Evolutionary conservation across 805 yeast genomes (phyloP).

Genomic region (Candida saitoana): DNA sequence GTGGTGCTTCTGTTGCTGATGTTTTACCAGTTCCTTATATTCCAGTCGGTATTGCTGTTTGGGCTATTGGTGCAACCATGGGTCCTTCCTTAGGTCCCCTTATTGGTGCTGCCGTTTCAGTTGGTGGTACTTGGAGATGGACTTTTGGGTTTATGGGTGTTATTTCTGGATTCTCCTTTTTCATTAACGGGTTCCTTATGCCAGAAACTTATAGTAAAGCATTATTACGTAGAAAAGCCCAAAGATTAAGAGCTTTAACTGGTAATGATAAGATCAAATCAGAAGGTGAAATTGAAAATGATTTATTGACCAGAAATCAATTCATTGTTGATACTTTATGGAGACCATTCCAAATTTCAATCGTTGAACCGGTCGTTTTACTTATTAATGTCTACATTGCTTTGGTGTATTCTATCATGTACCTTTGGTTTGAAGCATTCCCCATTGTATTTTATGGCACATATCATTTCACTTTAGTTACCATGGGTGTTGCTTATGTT

Average conservation of each 20-base stretch:
- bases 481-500: conserved; percentile 45
- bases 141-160: conserved; percentile 50
- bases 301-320: conserved; percentile 15
- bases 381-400: conserved; percentile 50
- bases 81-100: conserved; percentile 58
- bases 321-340: conserved; percentile 31
- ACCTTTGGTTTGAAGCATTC: conserved; percentile 49
- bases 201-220: conserved; percentile 48
- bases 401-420: conserved; percentile 49
- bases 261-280: conserved; percentile 44
- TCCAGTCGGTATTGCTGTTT: conserved; percentile 45
- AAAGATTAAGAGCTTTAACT: conserved; percentile 43
- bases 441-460: conserved; percentile 49
- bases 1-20: conserved; percentile 55
- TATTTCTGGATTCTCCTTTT: conserved; percentile 33
- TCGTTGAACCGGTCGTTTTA: conserved; percentile 55
- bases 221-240: conserved; percentile 45
- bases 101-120: conserved; percentile 53
- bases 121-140: conserved; percentile 43
- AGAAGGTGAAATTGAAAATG: conserved; percentile 32
- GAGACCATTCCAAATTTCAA: conserved; percentile 48
- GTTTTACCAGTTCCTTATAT: conserved; percentile 36
- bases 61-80: conserved; percentile 51
- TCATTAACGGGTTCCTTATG: conserved; percentile 35
- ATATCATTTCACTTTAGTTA: conserved; percentile 45